Base-by-base conservation (phyloP, 2,329 filamentous ascomycete genomes). In the Colletotrichum euphorbiae region DNA sequence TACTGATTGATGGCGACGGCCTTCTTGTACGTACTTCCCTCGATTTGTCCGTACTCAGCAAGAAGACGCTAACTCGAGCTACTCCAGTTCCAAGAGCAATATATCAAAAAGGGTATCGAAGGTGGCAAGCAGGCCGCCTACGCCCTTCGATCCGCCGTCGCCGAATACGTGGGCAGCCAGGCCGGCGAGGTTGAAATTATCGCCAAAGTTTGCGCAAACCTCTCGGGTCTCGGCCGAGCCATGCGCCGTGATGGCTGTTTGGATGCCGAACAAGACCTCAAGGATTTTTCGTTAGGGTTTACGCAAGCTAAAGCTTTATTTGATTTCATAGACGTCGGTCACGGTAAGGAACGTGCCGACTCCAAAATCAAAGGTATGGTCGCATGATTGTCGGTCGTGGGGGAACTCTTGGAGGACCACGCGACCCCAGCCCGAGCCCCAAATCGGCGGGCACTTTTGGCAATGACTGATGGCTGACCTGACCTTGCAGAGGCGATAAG, bases 301-400 rank as follows among this genome's bases (percentile, higher is more conserved):
- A 89, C 84, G 55, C 87, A 88, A 75, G 83, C 81, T 67, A 84
- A 84, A 70, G 81, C 86, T 9, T 84, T 83, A 11, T 89, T 90
- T 78, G 87, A 90, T 75, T 90, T 90, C 78, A 80, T 90, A 65
- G 88, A 91, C 73, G 83, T 90, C 60, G 88, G 88, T 38, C 78
- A 83, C 71, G 84, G 84, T 50, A 89, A 88, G 74, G 87, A 89
- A 72, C 80, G 85, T 56, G 84, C 85, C 7, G 86, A 88, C 73
- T 83, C 82, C 52, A 90, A 90, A 75, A 85, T 91, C 71, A 85
- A 83, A 82, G 87, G 87, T 88, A 76, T 55, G 77, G 36, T 8
- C 51, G 40, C 33, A 8, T 24, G 13, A 33, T 40, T 24, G 52
- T 21, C 17, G 7, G 36, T 21, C 6, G 33, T 24, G 6, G 33